phyloP scores from a whole-genome alignment of 1,139 yeast species.

The Yamadazyma sp. region DNA sequence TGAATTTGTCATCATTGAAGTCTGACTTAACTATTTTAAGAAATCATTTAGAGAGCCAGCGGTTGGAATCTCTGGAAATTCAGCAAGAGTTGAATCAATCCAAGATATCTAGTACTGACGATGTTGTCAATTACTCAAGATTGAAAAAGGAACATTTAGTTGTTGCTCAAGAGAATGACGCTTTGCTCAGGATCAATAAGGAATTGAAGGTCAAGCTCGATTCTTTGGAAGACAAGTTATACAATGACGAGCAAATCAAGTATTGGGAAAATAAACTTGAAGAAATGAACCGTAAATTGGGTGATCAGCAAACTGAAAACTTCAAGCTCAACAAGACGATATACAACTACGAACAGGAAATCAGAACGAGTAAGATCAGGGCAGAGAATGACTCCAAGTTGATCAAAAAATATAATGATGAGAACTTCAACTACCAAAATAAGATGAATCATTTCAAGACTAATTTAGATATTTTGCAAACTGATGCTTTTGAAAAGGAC shows the following conservation, averaged over 20 bases:
- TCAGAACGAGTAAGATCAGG: slow-evolving; percentile 38
- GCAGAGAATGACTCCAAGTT: slow-evolving; percentile 37
- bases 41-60: slow-evolving; percentile 36
- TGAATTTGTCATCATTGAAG: slow-evolving; percentile 32
- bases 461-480: slow-evolving; percentile 36
- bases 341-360: slow-evolving; percentile 31
- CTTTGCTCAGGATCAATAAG: slow-evolving; percentile 36
- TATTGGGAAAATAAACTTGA: slow-evolving; percentile 45
- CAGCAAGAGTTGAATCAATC: slow-evolving; percentile 38
- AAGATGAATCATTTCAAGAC: slow-evolving; percentile 37
- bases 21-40: slow-evolving; percentile 33
- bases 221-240: slow-evolving; percentile 40
- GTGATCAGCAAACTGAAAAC: slow-evolving; percentile 28
- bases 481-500: slow-evolving; percentile 44
- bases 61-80: slow-evolving; percentile 32
- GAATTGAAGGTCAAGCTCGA: slow-evolving; percentile 36
- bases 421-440: slow-evolving; percentile 47
- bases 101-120: slow-evolving; percentile 29
- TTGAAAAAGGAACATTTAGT: slow-evolving; percentile 40
- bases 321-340: slow-evolving; percentile 33
- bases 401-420: slow-evolving; percentile 46
- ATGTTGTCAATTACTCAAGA: slow-evolving; percentile 37
- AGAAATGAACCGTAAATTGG: slow-evolving; percentile 31
- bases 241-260: slow-evolving; percentile 45
- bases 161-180: slow-evolving; percentile 43